Base-by-base conservation (phyloP, 1,284 basidiomycete species). In the Heliocybe sulcata region DNA sequence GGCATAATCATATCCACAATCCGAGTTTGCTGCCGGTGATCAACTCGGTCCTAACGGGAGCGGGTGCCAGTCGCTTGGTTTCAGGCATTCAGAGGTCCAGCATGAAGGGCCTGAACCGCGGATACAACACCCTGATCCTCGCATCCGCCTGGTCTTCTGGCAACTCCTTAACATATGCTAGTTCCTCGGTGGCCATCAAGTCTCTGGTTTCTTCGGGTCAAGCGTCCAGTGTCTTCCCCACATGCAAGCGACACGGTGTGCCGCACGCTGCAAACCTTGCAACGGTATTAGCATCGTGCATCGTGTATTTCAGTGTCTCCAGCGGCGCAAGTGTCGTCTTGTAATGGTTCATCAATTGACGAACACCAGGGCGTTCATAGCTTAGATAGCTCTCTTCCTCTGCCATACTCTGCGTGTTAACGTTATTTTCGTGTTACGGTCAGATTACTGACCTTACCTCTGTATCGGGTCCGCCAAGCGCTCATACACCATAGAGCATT, bases 141-240 rank as follows among this genome's bases (percentile, higher is more conserved):
- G 80, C 80, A 23, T 83, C 77, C 51, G 92, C 92, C 1, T 92
- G 93, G 77, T 92, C 89, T 8, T 89, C 93, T 2, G 88, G 85
- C 47, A 93, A 90, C 70, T 87, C 85, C 27, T 87, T 81, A 73
- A 66, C 94, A 42, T 96, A 90, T 75, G 84, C 86, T 55, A 75
- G 88, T 0, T 91, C 89, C 9, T n/a, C n/a, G n/a, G 85, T 94
- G 63, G 85, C 91, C 23, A 74, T 94, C 25, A 94, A 93, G 65
- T 91, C 90, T 38, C 76, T 95, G 27, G 81, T 90, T 0, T 72
- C 90, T 48, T 83, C 88, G 55, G 83, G 87, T 1, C 88, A 92
- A 67, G 85, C 87, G 1, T 87, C 87, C 0, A 75, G 66, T 57
- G 67, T 83, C 59, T 74, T 90, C 60, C 60, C 77, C 2, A 77